Conservation (phyloP, 352 stramenopile genomes). For the Phytophthora tentaculata region DNA sequence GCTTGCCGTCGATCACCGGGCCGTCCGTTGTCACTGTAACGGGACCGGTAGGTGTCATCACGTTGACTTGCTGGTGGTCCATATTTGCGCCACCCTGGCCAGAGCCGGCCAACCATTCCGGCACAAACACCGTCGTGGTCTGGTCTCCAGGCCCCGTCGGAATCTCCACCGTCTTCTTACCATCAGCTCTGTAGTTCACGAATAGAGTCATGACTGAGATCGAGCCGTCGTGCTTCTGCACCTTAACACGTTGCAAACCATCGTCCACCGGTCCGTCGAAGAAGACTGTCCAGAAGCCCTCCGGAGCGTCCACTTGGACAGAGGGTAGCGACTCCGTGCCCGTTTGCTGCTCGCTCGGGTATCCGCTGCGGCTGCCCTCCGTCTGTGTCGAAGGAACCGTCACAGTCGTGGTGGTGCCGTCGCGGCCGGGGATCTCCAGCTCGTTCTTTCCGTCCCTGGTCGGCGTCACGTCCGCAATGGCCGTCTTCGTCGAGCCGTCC, state of each 20-base stretch:
- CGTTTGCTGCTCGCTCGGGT: neutral
- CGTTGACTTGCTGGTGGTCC: neutral
- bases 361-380: neutral
- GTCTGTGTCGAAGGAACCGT: slow-evolving; percentile 1
- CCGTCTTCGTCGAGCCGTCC: slow-evolving; percentile 2
- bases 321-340: neutral
- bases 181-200: neutral
- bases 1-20: neutral
- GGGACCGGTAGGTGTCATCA: neutral
- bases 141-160: slow-evolving; percentile 9
- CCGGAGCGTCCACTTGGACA: neutral
- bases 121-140: neutral
- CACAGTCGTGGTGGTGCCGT: slow-evolving; percentile 19
- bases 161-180: slow-evolving; percentile 10
- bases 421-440: slow-evolving; percentile 16
- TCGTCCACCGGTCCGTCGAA: neutral
- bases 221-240: neutral
- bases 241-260: neutral
- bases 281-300: neutral
- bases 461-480: slow-evolving; percentile 4
- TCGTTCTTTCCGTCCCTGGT: slow-evolving; percentile 1
- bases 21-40: neutral
- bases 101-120: neutral
- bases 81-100: neutral
- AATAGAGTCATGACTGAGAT: neutral